phyloP scores from a whole-genome alignment of 495 filamentous ascomycete genomes.

The Hypoxylon lenormandii region DNA sequence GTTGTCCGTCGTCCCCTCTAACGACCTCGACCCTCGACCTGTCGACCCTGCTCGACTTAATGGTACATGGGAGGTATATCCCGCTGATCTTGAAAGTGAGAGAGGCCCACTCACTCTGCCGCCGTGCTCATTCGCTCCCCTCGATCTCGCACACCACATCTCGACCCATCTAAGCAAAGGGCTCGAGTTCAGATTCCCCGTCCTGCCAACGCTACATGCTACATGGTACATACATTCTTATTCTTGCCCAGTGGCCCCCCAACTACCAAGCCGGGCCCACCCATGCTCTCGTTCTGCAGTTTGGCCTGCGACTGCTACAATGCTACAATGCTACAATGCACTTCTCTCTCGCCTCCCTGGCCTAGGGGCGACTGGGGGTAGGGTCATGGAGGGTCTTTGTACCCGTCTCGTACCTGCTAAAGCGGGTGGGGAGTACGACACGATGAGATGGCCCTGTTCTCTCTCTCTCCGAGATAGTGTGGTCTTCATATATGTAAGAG shows the following conservation, averaged over 20 bases:
- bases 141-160: slow-evolving; percentile 42
- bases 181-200: slow-evolving; percentile 32
- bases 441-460: slow-evolving; percentile 38
- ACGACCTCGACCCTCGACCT: slow-evolving; percentile 36
- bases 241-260: slow-evolving; percentile 30
- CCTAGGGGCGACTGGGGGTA: slow-evolving; percentile 27
- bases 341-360: slow-evolving; percentile 48
- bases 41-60: slow-evolving; percentile 19
- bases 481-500: slow-evolving; percentile 43
- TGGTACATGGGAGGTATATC: slow-evolving; percentile 43
- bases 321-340: slow-evolving; percentile 38
- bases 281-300: slow-evolving; percentile 40
- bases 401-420: slow-evolving; percentile 40
- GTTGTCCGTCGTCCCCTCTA: slow-evolving; percentile 31
- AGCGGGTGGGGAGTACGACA: slow-evolving; percentile 41
- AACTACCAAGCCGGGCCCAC: slow-evolving; percentile 39
- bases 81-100: slow-evolving; percentile 45
- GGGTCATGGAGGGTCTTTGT: slow-evolving; percentile 40
- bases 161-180: slow-evolving; percentile 23
- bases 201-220: slow-evolving; percentile 11
- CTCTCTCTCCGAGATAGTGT: slow-evolving; percentile 32
- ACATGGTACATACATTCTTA: no score
- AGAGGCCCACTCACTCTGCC: slow-evolving; percentile 24
- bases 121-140: slow-evolving; percentile 29
- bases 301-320: slow-evolving; percentile 42